Evolutionary conservation across 768 basidiomycete species (phyloP).

Genomic region (Leccinum boreale): DNA sequence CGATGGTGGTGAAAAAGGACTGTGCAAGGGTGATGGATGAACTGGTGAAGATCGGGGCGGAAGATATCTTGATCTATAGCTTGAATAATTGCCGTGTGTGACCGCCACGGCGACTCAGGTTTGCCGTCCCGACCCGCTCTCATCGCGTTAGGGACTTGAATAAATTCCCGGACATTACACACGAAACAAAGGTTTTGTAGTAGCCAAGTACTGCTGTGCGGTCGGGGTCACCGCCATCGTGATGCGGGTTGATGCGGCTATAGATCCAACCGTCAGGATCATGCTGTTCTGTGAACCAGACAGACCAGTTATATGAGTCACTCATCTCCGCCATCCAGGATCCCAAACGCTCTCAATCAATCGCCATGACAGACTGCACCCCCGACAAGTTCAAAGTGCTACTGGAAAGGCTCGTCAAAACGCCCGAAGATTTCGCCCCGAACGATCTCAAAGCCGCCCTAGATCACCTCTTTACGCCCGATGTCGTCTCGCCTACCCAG

Average conservation of each 20-base stretch:
- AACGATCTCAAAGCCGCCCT: constrained; percentile 73
- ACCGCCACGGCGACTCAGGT: background rate
- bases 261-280: background rate
- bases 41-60: constrained; percentile 76
- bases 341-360: background rate
- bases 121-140: background rate
- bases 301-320: background rate
- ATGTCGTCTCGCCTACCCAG: constrained; percentile 64
- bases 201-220: background rate
- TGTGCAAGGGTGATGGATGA: constrained; percentile 87
- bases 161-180: background rate
- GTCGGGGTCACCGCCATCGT: background rate
- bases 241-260: background rate
- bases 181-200: background rate
- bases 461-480: constrained; percentile 67
- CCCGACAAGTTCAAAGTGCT: constrained; percentile 70
- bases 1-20: constrained; percentile 85
- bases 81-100: constrained; percentile 92
- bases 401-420: constrained; percentile 73
- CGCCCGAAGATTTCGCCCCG: constrained; percentile 77
- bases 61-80: constrained; percentile 87
- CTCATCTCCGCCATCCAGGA: background rate
- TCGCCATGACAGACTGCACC: constrained; percentile 26
- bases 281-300: background rate
- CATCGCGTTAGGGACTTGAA: background rate